Percentiles rank a stretch among this genome's conserved stretches.
Evolutionary conservation across 176 grass and related monocot species (phyloP).

Genomic region (Triticum turgidum): DNA sequence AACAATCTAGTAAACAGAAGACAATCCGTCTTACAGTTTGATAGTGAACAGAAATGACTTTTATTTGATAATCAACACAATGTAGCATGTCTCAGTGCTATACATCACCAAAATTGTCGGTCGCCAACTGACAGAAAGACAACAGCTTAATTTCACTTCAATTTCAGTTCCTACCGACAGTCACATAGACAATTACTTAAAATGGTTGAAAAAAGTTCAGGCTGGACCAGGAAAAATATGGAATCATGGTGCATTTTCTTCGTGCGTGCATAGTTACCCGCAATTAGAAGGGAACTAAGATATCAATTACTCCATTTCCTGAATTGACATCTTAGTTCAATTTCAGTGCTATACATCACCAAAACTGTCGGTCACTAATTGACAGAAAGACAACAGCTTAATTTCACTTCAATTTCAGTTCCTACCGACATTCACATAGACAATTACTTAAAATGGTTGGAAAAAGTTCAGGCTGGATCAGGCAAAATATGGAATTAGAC

Average conservation of each 20-base stretch:
- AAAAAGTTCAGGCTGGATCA: too few species aligned
- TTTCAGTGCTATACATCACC: too few species aligned
- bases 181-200: background rate
- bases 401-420: too few species aligned
- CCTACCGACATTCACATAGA: too few species aligned
- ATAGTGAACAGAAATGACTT: background rate
- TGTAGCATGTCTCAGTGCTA: background rate
- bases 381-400: too few species aligned
- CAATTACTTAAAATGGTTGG: too few species aligned
- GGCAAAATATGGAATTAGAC: too few species aligned
- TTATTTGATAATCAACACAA: background rate
- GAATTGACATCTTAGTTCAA: too few species aligned
- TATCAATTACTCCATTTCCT: background rate
- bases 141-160: background rate
- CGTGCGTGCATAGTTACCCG: background rate
- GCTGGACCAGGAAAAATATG: too few species aligned
- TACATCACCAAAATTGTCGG: background rate
- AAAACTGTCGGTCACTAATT: too few species aligned
- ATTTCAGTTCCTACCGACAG: background rate
- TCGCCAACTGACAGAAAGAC: background rate
- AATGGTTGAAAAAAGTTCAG: too few species aligned
- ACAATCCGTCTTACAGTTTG: background rate
- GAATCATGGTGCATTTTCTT: too few species aligned
- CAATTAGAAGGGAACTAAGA: background rate
- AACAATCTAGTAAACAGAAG: background rate